Evolutionary conservation across 805 yeast genomes (phyloP), one percentile per base, ranked within the genome.

Genomic region (Starmerella tilneyi): DNA sequence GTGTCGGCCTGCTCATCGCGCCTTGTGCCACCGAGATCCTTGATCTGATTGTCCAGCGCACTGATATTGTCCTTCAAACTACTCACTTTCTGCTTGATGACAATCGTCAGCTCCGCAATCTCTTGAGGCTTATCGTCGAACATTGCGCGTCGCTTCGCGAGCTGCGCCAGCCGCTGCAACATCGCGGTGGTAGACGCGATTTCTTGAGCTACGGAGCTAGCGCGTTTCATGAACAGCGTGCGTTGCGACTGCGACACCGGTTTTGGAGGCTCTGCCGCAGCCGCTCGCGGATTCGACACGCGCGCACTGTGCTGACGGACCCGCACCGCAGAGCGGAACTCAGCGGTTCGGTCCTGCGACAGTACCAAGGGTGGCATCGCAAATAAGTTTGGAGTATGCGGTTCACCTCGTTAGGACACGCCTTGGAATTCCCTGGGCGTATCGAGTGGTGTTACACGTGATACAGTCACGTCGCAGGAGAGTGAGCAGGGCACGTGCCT

Each of bases 71-170:
- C 77, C 57, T 84, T 94, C 51, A 92, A 77, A 53, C 77, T 76
- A 59, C 86, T 79, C 41, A 92, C 78, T 57, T 83, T 94, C 62
- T 92, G 96, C 56, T 75, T 75, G 52, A 75, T 74, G 33, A 86
- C 80, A 54, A 79, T 83, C 0, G 98, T 88, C 52, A 92, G 69
- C 62, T 92, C 96, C 17, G 88, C 84, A 51, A 92, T 84, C 59
- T 92, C 97, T 13, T 84, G 79, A 0, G 97, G 96, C 54, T 82
- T 79, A 63, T 92, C 98, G 59, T 88, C 95, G 54, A 92, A 84
- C 59, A 89, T 65, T 16, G 96, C 94, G 60, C 86, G 88, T 55
- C 86, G 71, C 62, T 82, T 85, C 3, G 98, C 96, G 52, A 92
- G 64, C 53, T 72, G 68, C 2, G 97, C 95, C 44, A 92, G 69